Evolutionary conservation across 2,329 filamentous ascomycete genomes (phyloP), one percentile per base, ranked within the genome.

Genomic region (Stachybotrys chlorohalonatus): DNA sequence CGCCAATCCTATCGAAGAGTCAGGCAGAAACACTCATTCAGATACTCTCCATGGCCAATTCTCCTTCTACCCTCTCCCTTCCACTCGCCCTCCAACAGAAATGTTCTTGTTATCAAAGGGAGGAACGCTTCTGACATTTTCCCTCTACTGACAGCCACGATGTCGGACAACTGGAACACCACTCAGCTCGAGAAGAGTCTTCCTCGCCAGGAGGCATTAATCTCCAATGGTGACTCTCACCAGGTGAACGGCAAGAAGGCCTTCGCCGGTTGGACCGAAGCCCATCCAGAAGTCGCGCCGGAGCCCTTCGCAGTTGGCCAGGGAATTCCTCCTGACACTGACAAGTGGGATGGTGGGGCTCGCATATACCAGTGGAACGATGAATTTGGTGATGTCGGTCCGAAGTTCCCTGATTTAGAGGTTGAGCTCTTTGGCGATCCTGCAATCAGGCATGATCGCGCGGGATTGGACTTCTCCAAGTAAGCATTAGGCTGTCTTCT

Each of bases 361-460:
- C 72, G 67, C 0, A 77, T 87, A 48, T 97, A 97, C 62, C 83
- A 92, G 64, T 97, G 89, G 87, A 79, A 84, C 16, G 90, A 91
- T 11, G 90, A 95, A 3, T 89, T 80, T 61, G 94, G 93, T 2
- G 93, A 97, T 47, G 76, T 99, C 53, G 93, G 87, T 7, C 91
- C 91, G 0, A 76, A 75, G 52, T 80, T 85, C 53, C 74, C 79
- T 0, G 80, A 83, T 51, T 81, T 99, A 0, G 93, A 97, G 74
- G 62, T 79, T 7, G 75, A 86, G 62, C 82, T 99, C 7, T 99
- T 95, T 56, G 84, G 84, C 5, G 68, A 74, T 54, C 77, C 80
- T 0, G 71, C 74, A 6, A 75, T 80, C 49, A 74, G 80, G 31
- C 67, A 66, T 53, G 64, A 72, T 53, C 70, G 77, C 52, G 60